Conservation (phyloP, 495 filamentous ascomycete species). For the Penicillium desertorum region DNA sequence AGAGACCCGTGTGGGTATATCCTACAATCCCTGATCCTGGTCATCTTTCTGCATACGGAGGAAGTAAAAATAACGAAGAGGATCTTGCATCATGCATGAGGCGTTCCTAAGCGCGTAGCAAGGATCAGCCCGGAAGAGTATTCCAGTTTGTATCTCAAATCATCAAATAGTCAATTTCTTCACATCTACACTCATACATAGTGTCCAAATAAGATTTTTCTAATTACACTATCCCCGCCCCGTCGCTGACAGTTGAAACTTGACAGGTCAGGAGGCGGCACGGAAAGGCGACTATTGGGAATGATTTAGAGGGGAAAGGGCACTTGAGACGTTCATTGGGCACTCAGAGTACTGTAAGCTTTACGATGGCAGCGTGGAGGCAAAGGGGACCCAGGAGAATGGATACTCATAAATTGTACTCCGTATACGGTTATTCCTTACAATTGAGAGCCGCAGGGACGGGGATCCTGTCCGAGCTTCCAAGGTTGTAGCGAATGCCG, state of each 20-base stretch:
- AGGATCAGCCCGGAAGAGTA: background rate
- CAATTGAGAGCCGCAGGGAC: constrained; percentile 22
- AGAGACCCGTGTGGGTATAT: background rate
- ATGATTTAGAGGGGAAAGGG: constrained; percentile 20
- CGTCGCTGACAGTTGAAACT: constrained; percentile 22
- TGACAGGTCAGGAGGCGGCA: constrained; percentile 26
- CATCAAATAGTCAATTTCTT: background rate
- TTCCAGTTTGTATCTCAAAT: constrained; percentile 3
- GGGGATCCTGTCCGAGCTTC: constrained; percentile 1
- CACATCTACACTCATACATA: background rate
- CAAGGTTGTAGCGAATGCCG: background rate
- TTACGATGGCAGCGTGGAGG: constrained; percentile 3
- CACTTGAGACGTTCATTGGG: constrained; percentile 15
- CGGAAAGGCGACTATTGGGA: constrained; percentile 27
- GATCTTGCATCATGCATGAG: constrained; percentile 27
- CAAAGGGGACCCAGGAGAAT: background rate
- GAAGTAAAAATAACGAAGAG: background rate
- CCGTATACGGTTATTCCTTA: constrained; percentile 10
- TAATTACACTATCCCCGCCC: constrained; percentile 12
- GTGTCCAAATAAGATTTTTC: background rate
- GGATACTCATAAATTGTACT: background rate
- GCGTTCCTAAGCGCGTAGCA: constrained; percentile 21
- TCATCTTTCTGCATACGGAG: background rate
- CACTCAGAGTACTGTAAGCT: background rate
- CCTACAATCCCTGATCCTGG: background rate